phyloP scores from a whole-genome alignment of 2,329 filamentous ascomycete genomes.

The Aureobasidium sp. region DNA sequence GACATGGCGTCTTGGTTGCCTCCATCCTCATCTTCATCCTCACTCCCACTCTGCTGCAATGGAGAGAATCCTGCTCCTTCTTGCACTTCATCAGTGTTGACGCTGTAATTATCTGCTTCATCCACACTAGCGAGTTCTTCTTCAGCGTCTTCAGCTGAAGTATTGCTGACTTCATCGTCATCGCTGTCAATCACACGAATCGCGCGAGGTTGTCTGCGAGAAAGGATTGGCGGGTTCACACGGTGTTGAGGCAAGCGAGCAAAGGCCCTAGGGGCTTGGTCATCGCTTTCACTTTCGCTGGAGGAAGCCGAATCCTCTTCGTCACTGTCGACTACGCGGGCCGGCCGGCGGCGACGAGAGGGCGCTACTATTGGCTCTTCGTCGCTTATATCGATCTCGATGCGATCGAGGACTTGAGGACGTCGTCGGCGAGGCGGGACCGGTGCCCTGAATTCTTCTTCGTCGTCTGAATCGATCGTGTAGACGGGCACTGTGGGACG shows the following conservation, averaged over 20 bases:
- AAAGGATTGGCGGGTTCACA: background rate
- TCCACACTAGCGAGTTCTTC: background rate
- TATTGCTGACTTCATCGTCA: background rate
- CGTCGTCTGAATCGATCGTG: background rate
- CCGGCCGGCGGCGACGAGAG: background rate
- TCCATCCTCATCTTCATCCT: background rate
- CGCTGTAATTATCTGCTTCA: slow-evolving; percentile 5
- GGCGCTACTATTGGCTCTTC: background rate
- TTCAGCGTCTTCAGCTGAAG: background rate
- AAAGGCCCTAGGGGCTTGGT: background rate
- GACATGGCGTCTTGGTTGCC: background rate
- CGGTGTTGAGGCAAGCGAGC: background rate
- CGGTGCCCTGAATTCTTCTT: background rate
- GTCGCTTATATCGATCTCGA: background rate
- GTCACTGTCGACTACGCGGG: background rate
- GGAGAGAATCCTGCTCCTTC: slow-evolving; percentile 18
- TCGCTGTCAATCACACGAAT: background rate
- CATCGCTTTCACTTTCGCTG: background rate
- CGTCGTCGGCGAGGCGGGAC: background rate
- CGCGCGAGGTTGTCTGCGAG: background rate
- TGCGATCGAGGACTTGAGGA: background rate
- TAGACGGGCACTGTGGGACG: background rate
- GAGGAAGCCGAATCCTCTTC: background rate
- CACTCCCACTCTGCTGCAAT: slow-evolving; percentile 9
- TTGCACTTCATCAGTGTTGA: slow-evolving; percentile 10